Evolutionary conservation across 2,329 filamentous ascomycete genomes (phyloP).

Genomic region (Colletotrichum tanaceti): DNA sequence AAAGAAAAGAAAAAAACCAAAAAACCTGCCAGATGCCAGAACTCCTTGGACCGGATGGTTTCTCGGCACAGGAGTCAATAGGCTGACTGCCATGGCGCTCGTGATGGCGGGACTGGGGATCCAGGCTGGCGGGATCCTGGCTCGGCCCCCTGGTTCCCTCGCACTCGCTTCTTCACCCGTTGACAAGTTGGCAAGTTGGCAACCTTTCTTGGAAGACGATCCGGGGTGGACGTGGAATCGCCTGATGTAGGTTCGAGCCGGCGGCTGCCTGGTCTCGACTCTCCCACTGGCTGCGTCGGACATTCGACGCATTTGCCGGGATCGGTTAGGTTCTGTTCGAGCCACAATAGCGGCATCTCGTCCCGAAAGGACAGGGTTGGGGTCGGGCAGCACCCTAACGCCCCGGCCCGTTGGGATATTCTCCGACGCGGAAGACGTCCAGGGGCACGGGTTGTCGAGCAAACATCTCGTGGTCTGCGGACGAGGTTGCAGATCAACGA

Average conservation of each 20-base stretch:
- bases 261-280: background rate
- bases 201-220: background rate
- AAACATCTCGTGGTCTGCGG: constrained; percentile 4
- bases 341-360: background rate
- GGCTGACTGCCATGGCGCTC: background rate
- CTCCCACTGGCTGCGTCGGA: background rate
- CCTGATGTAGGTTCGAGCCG: constrained; percentile 22
- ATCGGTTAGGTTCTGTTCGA: background rate
- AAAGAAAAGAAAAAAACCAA: constrained; percentile 8
- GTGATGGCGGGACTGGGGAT: constrained; percentile 6
- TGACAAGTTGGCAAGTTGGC: constrained; percentile 15
- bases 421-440: constrained; percentile 4
- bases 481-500: constrained; percentile 24
- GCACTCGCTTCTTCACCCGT: constrained; percentile 17
- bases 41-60: background rate
- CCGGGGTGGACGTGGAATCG: background rate
- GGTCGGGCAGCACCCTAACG: background rate
- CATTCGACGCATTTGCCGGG: constrained; percentile 23
- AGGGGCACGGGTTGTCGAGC: constrained; percentile 7
- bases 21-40: constrained; percentile 4
- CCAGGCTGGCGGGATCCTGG: constrained; percentile 21
- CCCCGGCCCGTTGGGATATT: background rate
- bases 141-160: background rate
- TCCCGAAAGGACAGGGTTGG: background rate
- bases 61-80: background rate